A percentile compares a stretch with the other conserved stretches of the same genome.
Conservation (phyloP, 2,329 filamentous ascomycete species). For the Microdochium nivale region DNA sequence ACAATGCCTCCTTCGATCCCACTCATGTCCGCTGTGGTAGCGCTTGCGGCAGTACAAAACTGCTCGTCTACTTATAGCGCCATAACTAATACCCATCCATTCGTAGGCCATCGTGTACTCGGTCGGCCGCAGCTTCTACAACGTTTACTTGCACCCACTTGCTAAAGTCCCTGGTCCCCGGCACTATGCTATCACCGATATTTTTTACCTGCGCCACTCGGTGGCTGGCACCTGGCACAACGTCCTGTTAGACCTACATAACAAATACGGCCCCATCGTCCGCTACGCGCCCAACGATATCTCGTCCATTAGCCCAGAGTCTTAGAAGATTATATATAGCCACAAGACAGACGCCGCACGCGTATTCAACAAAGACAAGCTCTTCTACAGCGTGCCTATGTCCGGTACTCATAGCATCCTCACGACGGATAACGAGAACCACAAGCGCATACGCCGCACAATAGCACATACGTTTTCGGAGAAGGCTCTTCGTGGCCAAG, state of each 20-base stretch:
- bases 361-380: background rate
- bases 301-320: background rate
- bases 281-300: background rate
- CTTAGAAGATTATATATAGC: background rate
- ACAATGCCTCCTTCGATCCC: too few relatives aligned
- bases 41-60: too few relatives aligned
- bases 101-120: too few relatives aligned
- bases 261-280: background rate
- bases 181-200: background rate
- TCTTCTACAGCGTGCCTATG: background rate
- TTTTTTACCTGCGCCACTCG: background rate
- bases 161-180: background rate
- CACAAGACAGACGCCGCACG: background rate
- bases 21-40: too few relatives aligned
- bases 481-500: background rate
- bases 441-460: background rate
- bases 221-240: background rate
- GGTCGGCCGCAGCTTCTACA: background rate
- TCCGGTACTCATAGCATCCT: conserved; percentile 6
- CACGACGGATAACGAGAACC: background rate
- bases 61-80: too few relatives aligned
- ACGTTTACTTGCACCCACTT: background rate
- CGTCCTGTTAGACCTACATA: background rate
- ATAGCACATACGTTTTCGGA: background rate
- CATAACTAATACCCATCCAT: too few relatives aligned